Percentiles rank a stretch among this genome's conserved stretches.
Conservation (phyloP, 805 yeast genomes). For the Candida stauntonica region DNA sequence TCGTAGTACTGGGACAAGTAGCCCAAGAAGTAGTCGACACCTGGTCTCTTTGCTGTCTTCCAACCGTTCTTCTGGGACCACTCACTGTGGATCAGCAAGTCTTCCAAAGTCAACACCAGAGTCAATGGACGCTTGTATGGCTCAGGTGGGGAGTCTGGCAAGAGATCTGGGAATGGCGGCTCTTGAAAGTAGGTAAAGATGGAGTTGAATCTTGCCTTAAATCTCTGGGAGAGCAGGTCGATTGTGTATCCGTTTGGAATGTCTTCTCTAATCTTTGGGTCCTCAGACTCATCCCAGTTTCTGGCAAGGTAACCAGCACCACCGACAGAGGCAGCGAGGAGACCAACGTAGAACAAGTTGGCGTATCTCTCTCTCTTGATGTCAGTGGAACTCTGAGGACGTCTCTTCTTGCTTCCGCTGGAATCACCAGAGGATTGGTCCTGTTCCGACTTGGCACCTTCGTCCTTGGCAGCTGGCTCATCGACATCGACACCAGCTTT, state of each 20-base stretch:
- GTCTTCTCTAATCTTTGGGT: constrained; percentile 48
- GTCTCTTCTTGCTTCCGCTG: constrained; percentile 27
- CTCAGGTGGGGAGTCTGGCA: constrained; percentile 89
- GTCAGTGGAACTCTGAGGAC: constrained; percentile 70
- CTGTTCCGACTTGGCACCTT: constrained; percentile 7
- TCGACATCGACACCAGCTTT: constrained; percentile 77
- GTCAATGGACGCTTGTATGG: constrained; percentile 92
- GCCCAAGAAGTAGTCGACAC: constrained; percentile 92
- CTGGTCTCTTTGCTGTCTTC: constrained; percentile 99
- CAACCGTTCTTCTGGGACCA: constrained; percentile 94
- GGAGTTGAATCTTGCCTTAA: constrained; percentile 65
- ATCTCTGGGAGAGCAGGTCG: constrained; percentile 59
- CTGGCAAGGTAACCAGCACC: constrained; percentile 72
- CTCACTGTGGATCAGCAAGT: constrained; percentile 81
- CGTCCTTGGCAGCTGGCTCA: constrained; percentile 15
- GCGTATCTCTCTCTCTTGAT: constrained; percentile 80
- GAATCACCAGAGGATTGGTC: not conserved
- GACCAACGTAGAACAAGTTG: constrained; percentile 61
- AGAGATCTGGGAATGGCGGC: constrained; percentile 87
- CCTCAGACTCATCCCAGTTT: constrained; percentile 80
- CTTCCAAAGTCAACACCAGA: constrained; percentile 84
- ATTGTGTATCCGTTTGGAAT: constrained; percentile 68
- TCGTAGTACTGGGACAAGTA: constrained; percentile 95
- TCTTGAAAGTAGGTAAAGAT: constrained; percentile 82
- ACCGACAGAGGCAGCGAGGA: constrained; percentile 43